Percentiles rank a stretch among this genome's conserved stretches.
Evolutionary conservation across 331 rosid species (phyloP).

Genomic region (Malus hybrid): DNA sequence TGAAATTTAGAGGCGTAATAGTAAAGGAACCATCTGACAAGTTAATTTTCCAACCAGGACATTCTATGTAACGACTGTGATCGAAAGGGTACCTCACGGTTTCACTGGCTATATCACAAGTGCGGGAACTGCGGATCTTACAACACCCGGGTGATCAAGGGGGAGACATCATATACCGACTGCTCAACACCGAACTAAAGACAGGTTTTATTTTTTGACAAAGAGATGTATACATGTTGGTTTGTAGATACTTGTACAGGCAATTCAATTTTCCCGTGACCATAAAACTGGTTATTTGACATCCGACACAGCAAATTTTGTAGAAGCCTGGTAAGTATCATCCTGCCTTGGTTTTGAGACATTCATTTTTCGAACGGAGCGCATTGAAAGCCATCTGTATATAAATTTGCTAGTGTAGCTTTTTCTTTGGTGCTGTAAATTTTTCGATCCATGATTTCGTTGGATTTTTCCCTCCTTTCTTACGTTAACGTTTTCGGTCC

Average conservation of each 20-base stretch:
- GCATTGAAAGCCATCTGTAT: constrained; percentile 2
- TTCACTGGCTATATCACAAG: constrained; percentile 97
- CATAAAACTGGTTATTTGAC: constrained; percentile 19
- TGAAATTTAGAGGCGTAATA: not conserved
- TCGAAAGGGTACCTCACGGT: constrained; percentile 61
- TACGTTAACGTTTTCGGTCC: not conserved
- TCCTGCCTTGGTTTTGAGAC: constrained; percentile 8
- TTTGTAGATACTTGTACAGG: constrained; percentile 65
- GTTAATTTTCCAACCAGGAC: constrained; percentile 50
- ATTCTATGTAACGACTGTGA: constrained; percentile 92
- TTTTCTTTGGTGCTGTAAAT: not conserved
- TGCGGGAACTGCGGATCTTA: constrained; percentile 87
- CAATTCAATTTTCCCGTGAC: constrained; percentile 37
- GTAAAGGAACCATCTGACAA: not conserved
- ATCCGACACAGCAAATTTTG: constrained; percentile 7
- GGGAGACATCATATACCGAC: constrained; percentile 36
- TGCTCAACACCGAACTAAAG: constrained; percentile 36
- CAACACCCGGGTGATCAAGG: constrained; percentile 88
- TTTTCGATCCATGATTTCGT: not conserved
- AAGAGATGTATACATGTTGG: constrained; percentile 6
- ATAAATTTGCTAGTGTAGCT: not conserved
- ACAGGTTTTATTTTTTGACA: constrained; percentile 7
- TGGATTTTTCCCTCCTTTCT: not conserved
- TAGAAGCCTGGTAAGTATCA: constrained; percentile 24
- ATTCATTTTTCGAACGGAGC: not conserved